These are phyloP conservation scores for Colletotrichum camelliae DNA, from an alignment of 2,329 filamentous ascomycete species.

Conservation along the genomic window DNA sequence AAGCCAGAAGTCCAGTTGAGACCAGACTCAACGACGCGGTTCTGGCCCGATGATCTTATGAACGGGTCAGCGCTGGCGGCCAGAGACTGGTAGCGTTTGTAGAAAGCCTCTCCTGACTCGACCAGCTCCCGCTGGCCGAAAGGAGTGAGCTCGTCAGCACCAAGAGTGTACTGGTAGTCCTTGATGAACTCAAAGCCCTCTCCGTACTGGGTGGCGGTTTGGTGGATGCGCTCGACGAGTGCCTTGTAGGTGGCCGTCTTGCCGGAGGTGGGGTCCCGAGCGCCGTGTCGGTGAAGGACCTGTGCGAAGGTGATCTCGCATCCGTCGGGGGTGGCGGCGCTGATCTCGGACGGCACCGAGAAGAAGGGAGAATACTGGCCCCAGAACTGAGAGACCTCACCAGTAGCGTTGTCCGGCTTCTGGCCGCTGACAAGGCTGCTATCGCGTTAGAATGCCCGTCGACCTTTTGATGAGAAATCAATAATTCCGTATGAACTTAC, in stretches of 20 bases:
- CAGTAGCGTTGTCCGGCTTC: background rate
- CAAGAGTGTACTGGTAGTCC: slow-evolving; percentile 74
- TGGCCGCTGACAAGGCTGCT: slow-evolving; percentile 20
- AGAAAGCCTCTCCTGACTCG: slow-evolving; percentile 79
- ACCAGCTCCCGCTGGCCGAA: slow-evolving; percentile 74
- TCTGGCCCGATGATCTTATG: slow-evolving; percentile 71
- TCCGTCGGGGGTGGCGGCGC: slow-evolving; percentile 62
- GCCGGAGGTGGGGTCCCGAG: slow-evolving; percentile 75
- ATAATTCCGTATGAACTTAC: background rate
- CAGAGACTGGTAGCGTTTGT: slow-evolving; percentile 71
- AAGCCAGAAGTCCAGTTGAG: slow-evolving; percentile 79
- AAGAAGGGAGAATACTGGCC: slow-evolving; percentile 91
- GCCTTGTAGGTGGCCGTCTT: slow-evolving; percentile 70
- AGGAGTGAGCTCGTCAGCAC: slow-evolving; percentile 69
- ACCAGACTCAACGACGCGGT: slow-evolving; percentile 77
- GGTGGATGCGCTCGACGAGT: slow-evolving; percentile 68
- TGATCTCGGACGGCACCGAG: slow-evolving; percentile 71
- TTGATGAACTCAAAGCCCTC: slow-evolving; percentile 72
- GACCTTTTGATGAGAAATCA: background rate
- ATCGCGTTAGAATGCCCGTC: background rate
- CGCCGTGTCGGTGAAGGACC: slow-evolving; percentile 83
- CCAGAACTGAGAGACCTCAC: slow-evolving; percentile 69
- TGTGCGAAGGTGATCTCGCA: slow-evolving; percentile 83
- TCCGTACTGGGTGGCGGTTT: slow-evolving; percentile 58
- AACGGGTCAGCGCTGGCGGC: slow-evolving; percentile 67